Percentiles rank a stretch among this genome's conserved stretches.
phyloP scores from a whole-genome alignment of 768 basidiomycete species.

The Boletus vermiculosoides region DNA sequence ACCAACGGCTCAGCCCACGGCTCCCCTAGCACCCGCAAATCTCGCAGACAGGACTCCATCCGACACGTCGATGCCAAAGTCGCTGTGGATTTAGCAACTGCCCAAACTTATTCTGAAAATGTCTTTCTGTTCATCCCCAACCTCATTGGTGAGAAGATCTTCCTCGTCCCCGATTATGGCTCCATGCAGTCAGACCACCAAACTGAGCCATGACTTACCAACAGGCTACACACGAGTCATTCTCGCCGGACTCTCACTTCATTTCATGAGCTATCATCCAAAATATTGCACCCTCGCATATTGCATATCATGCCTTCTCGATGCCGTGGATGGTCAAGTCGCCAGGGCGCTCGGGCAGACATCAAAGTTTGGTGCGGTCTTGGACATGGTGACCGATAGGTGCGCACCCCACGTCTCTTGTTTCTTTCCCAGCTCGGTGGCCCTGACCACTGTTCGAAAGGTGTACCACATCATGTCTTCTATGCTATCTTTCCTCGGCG shows the following conservation, averaged over 20 bases:
- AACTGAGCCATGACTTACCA: background rate
- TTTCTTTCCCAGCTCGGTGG: background rate
- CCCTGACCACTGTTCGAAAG: conserved; percentile 40
- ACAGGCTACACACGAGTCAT: conserved; percentile 89
- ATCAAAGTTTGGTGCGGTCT: conserved; percentile 94
- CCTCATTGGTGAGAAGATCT: conserved; percentile 70
- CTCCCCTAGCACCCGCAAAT: conserved; percentile 24
- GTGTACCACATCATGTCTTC: conserved; percentile 92
- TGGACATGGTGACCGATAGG: conserved; percentile 99
- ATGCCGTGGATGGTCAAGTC: conserved; percentile 93
- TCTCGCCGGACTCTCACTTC: conserved; percentile 82
- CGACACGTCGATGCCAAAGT: conserved; percentile 80
- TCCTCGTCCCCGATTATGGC: background rate
- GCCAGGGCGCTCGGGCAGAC: conserved; percentile 87
- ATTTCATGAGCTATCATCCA: conserved; percentile 94
- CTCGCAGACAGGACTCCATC: conserved; percentile 53
- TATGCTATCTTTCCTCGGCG: conserved; percentile 89
- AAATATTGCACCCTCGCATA: conserved; percentile 90
- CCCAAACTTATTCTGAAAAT: conserved; percentile 88
- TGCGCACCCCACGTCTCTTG: conserved; percentile 36
- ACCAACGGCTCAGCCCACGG: conserved; percentile 32
- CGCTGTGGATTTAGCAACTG: conserved; percentile 84
- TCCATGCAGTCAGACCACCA: background rate
- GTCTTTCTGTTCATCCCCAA: conserved; percentile 98
- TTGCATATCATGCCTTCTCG: conserved; percentile 85